Conservation (phyloP, 1,139 yeast genomes). For the Chernovozyma aurita region DNA sequence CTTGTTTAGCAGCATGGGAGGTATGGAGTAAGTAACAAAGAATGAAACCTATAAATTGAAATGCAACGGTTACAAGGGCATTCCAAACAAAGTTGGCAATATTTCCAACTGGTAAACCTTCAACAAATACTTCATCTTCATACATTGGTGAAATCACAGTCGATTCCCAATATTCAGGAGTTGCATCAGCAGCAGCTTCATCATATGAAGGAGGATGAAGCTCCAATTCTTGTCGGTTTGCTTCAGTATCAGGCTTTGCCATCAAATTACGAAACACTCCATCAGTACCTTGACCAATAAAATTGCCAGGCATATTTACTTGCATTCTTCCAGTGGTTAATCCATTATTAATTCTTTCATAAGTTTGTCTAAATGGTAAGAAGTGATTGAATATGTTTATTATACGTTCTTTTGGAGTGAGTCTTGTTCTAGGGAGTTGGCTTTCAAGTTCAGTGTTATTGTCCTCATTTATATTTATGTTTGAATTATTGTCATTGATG, state of each 20-base stretch:
- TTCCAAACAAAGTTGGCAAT: conserved; percentile 87
- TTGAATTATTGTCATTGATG: background rate
- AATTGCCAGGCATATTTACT: conserved; percentile 39
- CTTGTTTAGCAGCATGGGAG: conserved; percentile 95
- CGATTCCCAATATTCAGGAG: conserved; percentile 97
- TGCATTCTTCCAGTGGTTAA: conserved; percentile 44
- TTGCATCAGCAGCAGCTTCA: conserved; percentile 90
- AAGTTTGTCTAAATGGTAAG: conserved; percentile 40
- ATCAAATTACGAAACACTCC: conserved; percentile 90
- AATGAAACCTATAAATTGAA: conserved; percentile 90
- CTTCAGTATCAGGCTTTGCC: conserved; percentile 74
- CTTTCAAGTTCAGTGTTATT: conserved; percentile 13
- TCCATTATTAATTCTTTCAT: conserved; percentile 43
- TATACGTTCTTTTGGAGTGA: conserved; percentile 27
- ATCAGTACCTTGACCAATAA: conserved; percentile 61
- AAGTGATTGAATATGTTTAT: conserved; percentile 30
- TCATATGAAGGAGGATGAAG: conserved; percentile 87
- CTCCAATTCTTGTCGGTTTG: conserved; percentile 31
- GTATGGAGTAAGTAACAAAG: conserved; percentile 89
- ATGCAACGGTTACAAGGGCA: conserved; percentile 78
- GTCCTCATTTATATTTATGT: background rate
- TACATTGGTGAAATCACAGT: conserved; percentile 81
- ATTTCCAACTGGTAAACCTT: conserved; percentile 96
- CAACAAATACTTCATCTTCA: conserved; percentile 85
- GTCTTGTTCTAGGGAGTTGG: conserved; percentile 15